Evolutionary conservation across 805 yeast species (phyloP).

Genomic region (Starmerella vaccinii): DNA sequence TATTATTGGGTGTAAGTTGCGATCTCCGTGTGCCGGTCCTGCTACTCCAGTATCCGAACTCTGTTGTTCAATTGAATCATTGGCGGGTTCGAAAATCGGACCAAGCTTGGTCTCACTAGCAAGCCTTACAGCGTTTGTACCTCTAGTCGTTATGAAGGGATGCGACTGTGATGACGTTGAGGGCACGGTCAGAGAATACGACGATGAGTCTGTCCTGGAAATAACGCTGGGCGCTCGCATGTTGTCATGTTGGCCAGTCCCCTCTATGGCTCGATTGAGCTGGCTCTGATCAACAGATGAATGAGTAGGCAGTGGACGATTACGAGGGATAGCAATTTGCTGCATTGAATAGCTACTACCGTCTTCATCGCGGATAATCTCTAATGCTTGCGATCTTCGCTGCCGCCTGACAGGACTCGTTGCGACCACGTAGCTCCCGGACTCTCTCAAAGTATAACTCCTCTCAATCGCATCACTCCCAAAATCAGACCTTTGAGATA

Average conservation of each 20-base stretch:
- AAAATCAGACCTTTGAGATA: background rate
- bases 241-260: background rate
- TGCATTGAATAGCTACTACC: background rate
- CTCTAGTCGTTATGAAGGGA: background rate
- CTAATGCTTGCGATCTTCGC: constrained; percentile 12
- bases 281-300: background rate
- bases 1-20: background rate
- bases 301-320: constrained; percentile 6
- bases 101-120: background rate
- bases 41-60: too few species aligned
- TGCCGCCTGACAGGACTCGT: constrained; percentile 16
- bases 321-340: constrained; percentile 6
- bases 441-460: constrained; percentile 18
- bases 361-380: constrained; percentile 9
- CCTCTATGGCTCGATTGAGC: background rate
- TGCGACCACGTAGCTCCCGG: constrained; percentile 20
- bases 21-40: background rate
- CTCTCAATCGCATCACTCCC: background rate
- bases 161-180: background rate
- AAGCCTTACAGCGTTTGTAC: background rate
- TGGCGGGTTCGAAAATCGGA: background rate
- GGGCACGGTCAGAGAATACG: background rate
- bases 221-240: constrained; percentile 1
- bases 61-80: background rate
- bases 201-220: constrained; percentile 6